These are phyloP conservation scores for Talaromyces stipitatus DNA, from an alignment of 495 filamentous ascomycete species.

Conservation along the genomic window DNA sequence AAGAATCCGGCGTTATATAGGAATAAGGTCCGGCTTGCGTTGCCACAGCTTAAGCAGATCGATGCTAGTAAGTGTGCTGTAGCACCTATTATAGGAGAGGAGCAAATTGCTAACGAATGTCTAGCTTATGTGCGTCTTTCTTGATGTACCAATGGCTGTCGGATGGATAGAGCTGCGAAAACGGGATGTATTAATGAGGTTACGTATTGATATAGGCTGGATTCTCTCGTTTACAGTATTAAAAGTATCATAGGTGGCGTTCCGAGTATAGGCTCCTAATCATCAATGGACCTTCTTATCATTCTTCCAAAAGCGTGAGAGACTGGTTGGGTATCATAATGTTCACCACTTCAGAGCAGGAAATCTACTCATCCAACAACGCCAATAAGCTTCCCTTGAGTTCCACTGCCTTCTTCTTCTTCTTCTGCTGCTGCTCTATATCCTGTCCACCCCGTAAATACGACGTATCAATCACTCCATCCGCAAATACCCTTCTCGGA, in stretches of 20 bases:
- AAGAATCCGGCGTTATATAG: conserved; percentile 70
- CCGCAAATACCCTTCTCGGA: conserved; percentile 1
- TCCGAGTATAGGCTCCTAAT: neutral
- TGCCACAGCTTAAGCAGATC: conserved; percentile 86
- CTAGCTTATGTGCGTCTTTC: conserved; percentile 24
- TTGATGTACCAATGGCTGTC: neutral
- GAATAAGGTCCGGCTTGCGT: conserved; percentile 81
- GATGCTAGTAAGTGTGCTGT: conserved; percentile 77
- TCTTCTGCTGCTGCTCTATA: neutral
- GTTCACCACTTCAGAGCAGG: neutral
- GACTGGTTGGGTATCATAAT: neutral
- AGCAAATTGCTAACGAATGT: neutral
- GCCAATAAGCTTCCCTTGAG: neutral
- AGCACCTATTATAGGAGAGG: neutral
- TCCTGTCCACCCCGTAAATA: neutral
- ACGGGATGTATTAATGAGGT: neutral
- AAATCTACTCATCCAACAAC: neutral
- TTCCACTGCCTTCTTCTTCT: neutral
- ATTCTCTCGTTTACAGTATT: neutral
- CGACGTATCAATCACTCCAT: neutral
- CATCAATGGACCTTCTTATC: neutral
- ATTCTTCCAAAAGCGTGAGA: neutral
- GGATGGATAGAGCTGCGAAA: neutral
- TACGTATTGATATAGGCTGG: neutral
- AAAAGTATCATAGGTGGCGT: neutral